Percentiles rank a stretch among this genome's conserved stretches.
Evolutionary conservation across 257 asterid species (phyloP).

Genomic region (Jacaranda copaia): DNA sequence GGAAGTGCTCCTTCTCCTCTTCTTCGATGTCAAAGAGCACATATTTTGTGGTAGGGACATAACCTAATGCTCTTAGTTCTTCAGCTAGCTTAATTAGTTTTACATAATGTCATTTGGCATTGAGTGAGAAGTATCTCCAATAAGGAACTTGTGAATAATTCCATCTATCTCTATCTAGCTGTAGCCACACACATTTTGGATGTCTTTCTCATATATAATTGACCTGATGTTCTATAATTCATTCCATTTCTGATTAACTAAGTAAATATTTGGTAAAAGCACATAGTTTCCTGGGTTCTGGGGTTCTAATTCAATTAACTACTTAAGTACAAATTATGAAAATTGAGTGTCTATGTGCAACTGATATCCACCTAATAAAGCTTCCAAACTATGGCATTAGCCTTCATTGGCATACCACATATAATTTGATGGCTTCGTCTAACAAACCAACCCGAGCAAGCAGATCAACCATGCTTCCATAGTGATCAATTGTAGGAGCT

Average conservation of each 20-base stretch:
- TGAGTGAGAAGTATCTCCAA: slow-evolving; percentile 20
- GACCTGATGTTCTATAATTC: not conserved
- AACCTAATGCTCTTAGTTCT: slow-evolving; percentile 26
- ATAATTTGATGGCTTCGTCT: slow-evolving; percentile 51
- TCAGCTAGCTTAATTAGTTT: slow-evolving; percentile 13
- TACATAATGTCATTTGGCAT: not conserved
- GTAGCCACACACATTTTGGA: slow-evolving; percentile 19
- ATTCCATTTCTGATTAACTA: slow-evolving; percentile 16
- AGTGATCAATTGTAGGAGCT: slow-evolving; percentile 46
- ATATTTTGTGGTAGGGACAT: slow-evolving; percentile 1
- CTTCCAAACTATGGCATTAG: slow-evolving; percentile 57
- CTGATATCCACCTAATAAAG: slow-evolving; percentile 55
- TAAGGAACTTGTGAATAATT: slow-evolving; percentile 26
- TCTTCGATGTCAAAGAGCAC: slow-evolving; percentile 10
- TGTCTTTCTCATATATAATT: not conserved
- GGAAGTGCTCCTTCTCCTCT: slow-evolving; percentile 28
- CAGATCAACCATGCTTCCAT: slow-evolving; percentile 62
- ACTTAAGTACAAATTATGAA: slow-evolving; percentile 51
- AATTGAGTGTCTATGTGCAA: slow-evolving; percentile 51
- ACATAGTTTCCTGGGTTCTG: slow-evolving; percentile 21
- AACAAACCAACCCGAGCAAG: slow-evolving; percentile 53
- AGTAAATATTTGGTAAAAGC: slow-evolving; percentile 21
- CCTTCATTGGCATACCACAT: slow-evolving; percentile 50
- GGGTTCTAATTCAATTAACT: slow-evolving; percentile 52
- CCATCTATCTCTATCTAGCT: slow-evolving; percentile 33